These are phyloP conservation scores for Daedalea quercina DNA, from an alignment of 768 basidiomycete species.

Conservation along the genomic window DNA sequence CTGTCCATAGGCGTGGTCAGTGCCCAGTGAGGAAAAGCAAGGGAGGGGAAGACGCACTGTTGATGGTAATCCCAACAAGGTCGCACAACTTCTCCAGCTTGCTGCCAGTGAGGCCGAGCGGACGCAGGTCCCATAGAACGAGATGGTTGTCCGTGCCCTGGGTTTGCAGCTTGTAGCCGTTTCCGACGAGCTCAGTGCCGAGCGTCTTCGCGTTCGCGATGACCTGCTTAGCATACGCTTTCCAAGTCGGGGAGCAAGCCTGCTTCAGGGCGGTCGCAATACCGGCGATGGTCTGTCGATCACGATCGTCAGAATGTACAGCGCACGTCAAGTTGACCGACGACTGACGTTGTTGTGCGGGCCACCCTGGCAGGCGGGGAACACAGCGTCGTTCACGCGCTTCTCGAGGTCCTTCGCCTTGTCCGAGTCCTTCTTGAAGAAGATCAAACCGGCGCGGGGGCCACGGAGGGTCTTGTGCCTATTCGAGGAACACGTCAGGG, in stretches of 20 bases:
- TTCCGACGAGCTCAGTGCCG: constrained; percentile 57
- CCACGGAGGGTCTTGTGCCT: constrained; percentile 99
- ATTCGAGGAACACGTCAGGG: constrained; percentile 4
- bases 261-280: constrained; percentile 91
- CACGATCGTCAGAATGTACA: neutral
- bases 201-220: constrained; percentile 82
- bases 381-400: constrained; percentile 96
- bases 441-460: constrained; percentile 95
- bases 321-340: neutral
- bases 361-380: constrained; percentile 99
- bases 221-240: constrained; percentile 91
- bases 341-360: constrained; percentile 90
- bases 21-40: neutral
- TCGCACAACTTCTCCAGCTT: constrained; percentile 99
- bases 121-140: constrained; percentile 95
- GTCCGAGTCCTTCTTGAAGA: constrained; percentile 92
- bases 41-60: constrained; percentile 50
- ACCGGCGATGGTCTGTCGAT: constrained; percentile 79
- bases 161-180: constrained; percentile 96
- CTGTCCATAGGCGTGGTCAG: constrained; percentile 27
- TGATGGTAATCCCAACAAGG: constrained; percentile 92
- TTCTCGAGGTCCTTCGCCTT: constrained; percentile 85
- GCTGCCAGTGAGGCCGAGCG: constrained; percentile 92
- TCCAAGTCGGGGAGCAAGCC: constrained; percentile 84
- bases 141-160: constrained; percentile 97